Evolutionary conservation across 768 basidiomycete species (phyloP), one percentile per base, ranked within the genome.

Genomic region (Pulveroboletus sp.): DNA sequence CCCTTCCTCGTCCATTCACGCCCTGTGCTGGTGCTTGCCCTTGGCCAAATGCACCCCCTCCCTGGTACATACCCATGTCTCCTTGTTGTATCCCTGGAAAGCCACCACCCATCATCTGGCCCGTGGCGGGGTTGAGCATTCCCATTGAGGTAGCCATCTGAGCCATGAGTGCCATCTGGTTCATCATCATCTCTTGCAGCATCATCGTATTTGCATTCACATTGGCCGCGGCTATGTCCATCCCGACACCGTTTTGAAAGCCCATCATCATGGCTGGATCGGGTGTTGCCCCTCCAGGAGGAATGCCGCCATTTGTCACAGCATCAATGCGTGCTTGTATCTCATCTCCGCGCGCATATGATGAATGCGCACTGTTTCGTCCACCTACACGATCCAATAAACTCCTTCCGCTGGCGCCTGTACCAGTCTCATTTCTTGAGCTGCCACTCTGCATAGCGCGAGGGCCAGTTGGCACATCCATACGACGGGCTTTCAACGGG

Each of bases 111-210:
- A 76, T 72, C 57, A 80, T 81, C 60, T 81, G 82, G 8, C 76
- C 81, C 9, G 76, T 72, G 21, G 70, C 62, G 11, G 83, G 79
- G 58, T 79, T 81, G 56, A 89, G 75, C 66, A 91, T 85, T 27
- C 85, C 88, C 80, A 92, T 86, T 32, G 81, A 83, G 28, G 82
- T 77, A 37, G 89, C 88, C 83, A 95, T 89, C 70, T 93, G 91
- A 48, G 87, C 83, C 93, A 94, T 93, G 61, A 94, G 76, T 26
- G 89, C 86, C 87, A 91, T 90, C 65, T 93, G 86, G 66, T 80
- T 88, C 80, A 89, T 84, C 82, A 93, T 84, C 78, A 93, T 85
- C 64, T 91, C 91, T 68, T 93, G 92, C 57, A 94, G 68, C 69
- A 86, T 70, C 52, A 89, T 56, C 36, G 86, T 84, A 58, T 84